A percentile compares a stretch with the other conserved stretches of the same genome.
Evolutionary conservation across 2,329 filamentous ascomycete species (phyloP).

Genomic region (Nannizziopsis arthrosporioides): DNA sequence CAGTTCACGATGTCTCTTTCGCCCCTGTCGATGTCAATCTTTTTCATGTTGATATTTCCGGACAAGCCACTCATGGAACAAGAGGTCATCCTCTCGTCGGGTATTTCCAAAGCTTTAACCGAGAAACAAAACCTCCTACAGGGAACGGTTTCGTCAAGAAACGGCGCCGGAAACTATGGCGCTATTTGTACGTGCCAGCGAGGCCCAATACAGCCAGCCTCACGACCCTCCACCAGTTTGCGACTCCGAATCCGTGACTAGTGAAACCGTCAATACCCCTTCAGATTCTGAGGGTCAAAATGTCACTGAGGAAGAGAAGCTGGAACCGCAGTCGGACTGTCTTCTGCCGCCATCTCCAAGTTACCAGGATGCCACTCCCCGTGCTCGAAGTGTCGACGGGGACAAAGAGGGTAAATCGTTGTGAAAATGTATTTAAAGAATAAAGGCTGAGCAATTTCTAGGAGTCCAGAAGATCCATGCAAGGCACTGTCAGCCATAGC

Average conservation of each 20-base stretch:
- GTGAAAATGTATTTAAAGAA: neutral
- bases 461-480: too few species aligned
- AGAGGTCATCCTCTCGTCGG: too few species aligned
- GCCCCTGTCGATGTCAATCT: neutral
- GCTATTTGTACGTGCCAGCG: neutral
- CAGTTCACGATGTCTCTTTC: neutral
- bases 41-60: neutral
- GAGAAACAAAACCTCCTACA: too few species aligned
- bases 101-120: too few species aligned
- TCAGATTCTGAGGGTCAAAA: constrained; percentile 2
- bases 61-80: neutral
- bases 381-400: too few species aligned
- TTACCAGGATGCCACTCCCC: too few species aligned
- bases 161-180: neutral
- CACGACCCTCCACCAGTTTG: neutral
- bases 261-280: constrained; percentile 2
- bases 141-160: neutral
- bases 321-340: too few species aligned
- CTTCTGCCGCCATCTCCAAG: too few species aligned
- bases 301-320: neutral
- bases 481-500: too few species aligned
- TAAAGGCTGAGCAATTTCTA: too few species aligned
- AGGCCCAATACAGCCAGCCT: neutral
- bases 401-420: neutral
- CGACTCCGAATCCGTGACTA: neutral